Evolutionary conservation across 768 basidiomycete species (phyloP).

Genomic region (Pisolithus tinctorius): DNA sequence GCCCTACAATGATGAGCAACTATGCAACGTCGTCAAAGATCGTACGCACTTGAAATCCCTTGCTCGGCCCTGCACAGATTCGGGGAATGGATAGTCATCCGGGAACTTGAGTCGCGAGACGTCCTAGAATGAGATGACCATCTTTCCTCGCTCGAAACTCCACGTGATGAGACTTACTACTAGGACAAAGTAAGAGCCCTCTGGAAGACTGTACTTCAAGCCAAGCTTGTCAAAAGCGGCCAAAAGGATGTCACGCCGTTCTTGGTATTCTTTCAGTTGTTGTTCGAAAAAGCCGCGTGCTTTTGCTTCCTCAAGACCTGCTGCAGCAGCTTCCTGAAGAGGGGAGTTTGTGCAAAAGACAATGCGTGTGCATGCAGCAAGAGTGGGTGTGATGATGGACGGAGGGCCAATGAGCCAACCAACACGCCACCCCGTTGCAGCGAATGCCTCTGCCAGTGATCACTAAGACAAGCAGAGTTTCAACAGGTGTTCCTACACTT

Average conservation of each 20-base stretch:
- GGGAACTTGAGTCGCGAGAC: conserved; percentile 75
- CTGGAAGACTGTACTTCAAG: conserved; percentile 78
- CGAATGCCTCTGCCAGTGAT: conserved; percentile 70
- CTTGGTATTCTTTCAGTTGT: conserved; percentile 72
- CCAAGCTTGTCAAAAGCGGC: conserved; percentile 80
- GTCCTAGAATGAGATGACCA: conserved; percentile 41
- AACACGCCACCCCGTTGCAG: conserved; percentile 95
- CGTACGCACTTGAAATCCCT: conserved; percentile 71
- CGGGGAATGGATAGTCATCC: conserved; percentile 77
- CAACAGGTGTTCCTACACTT: conserved; percentile 23
- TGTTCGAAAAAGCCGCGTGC: conserved; percentile 70
- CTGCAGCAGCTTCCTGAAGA: conserved; percentile 88
- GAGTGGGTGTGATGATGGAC: conserved; percentile 76
- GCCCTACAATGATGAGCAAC: conserved; percentile 42
- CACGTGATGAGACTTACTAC: conserved; percentile 44
- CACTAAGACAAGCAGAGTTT: neutral
- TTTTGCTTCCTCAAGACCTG: conserved; percentile 76
- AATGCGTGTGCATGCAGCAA: conserved; percentile 89
- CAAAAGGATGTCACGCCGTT: conserved; percentile 68
- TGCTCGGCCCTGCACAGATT: conserved; percentile 68
- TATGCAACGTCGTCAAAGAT: neutral
- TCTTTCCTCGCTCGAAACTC: neutral
- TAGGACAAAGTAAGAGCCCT: conserved; percentile 89
- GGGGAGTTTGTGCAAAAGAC: conserved; percentile 95
- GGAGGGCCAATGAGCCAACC: conserved; percentile 92